Evolutionary conservation across 768 basidiomycete species (phyloP), one percentile per base, ranked within the genome.

Genomic region (Rhizopogon vesiculosus): DNA sequence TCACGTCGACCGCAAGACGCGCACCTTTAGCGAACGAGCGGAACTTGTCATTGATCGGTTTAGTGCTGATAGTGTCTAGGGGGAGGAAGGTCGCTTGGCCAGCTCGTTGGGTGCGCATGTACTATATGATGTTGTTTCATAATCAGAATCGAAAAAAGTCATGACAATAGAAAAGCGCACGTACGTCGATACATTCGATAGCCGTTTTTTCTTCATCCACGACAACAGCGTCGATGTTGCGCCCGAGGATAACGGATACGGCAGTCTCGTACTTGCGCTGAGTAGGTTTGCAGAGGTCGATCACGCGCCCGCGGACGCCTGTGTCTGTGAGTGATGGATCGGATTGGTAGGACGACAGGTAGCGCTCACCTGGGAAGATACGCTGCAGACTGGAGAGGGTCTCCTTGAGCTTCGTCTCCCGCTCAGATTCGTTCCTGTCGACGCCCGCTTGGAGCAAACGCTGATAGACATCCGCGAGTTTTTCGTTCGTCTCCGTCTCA

Each of bases 31-130:
- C 91, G 65, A 95, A 92, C 5, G 89, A 87, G 22, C 97, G 86
- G 72, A 91, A 93, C 69, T 93, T 94, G 73, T 98, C 97, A 60
- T 94, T 93, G 59, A 93, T 79, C 2, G 93, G 86, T 69, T 96
- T 98, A 35, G 89, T 88, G 66, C 93, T 91, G 61, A 98, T 96
- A 8, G 93, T 95, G 69, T 98, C 96, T n/a, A 99, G 85, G 0
- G 97, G 97, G 45, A 99, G 89, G 75, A 98, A 98, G 0, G 97
- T 99, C 12, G 96, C 96, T 72, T 94, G 92, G 1, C 96, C 97
- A 0, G 90, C 85, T 38, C 95, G 89, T 71, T 97, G 93, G 57
- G 89, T 94, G 58, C 93, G 88, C 83, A 99, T 84, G 69, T 97
- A 98, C 89, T 94, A 62, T 1, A 52, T 45, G 9, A 31, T 58